Percentiles rank a stretch among this genome's conserved stretches.
phyloP scores from a whole-genome alignment of 23 red algal species.

The Gracilaria caudata region DNA sequence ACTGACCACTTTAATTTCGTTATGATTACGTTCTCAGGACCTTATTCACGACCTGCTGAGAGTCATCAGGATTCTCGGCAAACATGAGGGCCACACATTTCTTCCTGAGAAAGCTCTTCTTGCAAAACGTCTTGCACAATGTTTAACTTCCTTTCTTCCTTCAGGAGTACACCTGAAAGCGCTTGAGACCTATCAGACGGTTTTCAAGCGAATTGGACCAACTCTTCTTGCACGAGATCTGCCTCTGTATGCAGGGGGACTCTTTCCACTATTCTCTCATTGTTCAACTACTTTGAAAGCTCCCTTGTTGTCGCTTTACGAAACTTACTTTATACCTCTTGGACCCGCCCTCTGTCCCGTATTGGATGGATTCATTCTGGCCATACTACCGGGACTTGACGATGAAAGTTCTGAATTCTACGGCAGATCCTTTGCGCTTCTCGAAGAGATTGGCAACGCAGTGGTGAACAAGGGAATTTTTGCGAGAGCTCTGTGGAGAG shows the following conservation, averaged over 20 bases:
- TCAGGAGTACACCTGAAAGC: constrained; percentile 93
- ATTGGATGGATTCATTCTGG: constrained; percentile 67
- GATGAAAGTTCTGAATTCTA: constrained; percentile 82
- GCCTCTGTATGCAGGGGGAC: constrained; percentile 75
- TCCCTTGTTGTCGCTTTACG: constrained; percentile 77
- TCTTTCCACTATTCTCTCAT: constrained; percentile 90
- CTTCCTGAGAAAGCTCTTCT: constrained; percentile 85
- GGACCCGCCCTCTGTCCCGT: constrained; percentile 51
- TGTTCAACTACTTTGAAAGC: constrained; percentile 77
- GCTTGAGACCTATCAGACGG: constrained; percentile 82
- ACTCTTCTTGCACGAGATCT: constrained; percentile 67
- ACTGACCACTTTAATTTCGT: neutral
- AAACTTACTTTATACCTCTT: constrained; percentile 72
- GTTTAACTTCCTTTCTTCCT: constrained; percentile 82
- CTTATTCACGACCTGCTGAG: constrained; percentile 85
- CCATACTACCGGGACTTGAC: constrained; percentile 76
- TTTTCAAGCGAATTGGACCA: constrained; percentile 84
- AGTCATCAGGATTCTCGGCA: constrained; percentile 74
- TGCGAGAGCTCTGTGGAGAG: constrained; percentile 65
- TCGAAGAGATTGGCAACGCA: constrained; percentile 46
- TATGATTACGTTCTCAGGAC: constrained; percentile 30
- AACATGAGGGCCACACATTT: constrained; percentile 65
- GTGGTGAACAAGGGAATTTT: constrained; percentile 35
- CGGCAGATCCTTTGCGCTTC: constrained; percentile 48
- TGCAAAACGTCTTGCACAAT: constrained; percentile 89